Percentiles rank a stretch among this genome's conserved stretches.
These are phyloP conservation scores for Castanea crenata DNA, from an alignment of 306 rosid genomes.

Conservation along the genomic window DNA sequence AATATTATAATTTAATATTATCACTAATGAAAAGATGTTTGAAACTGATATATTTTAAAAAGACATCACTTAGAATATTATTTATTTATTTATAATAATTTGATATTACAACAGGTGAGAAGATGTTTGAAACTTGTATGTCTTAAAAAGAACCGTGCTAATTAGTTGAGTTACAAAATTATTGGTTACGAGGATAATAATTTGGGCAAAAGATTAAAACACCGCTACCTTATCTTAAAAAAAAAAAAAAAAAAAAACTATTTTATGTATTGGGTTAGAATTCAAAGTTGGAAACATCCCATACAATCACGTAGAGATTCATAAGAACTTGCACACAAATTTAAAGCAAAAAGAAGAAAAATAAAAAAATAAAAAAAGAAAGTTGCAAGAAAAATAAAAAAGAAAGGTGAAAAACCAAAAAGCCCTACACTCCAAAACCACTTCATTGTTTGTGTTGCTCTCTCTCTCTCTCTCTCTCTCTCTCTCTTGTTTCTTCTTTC, in stretches of 20 bases:
- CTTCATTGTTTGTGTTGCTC: constrained; percentile 14
- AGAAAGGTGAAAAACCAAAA: constrained; percentile 20
- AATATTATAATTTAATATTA: too few relatives aligned
- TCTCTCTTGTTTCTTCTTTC: background rate
- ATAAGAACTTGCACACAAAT: too few relatives aligned
- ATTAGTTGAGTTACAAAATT: fast-evolving
- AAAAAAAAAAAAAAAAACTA: too few relatives aligned
- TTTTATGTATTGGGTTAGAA: background rate
- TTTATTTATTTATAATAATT: too few relatives aligned
- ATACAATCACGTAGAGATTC: background rate
- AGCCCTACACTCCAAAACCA: constrained; percentile 36
- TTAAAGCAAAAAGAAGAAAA: background rate
- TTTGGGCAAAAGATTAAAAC: too few relatives aligned
- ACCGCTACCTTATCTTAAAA: too few relatives aligned
- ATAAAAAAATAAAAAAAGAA: background rate
- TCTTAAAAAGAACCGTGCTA: too few relatives aligned
- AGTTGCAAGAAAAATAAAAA: background rate
- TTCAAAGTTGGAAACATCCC: background rate
- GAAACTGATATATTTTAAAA: too few relatives aligned
- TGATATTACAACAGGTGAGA: fast-evolving
- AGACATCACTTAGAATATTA: too few relatives aligned
- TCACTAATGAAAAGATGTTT: fast-evolving
- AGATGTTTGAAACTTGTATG: too few relatives aligned
- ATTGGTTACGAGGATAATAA: fast-evolving
- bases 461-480: background rate